Percentiles rank a stretch among this genome's conserved stretches.
These are phyloP conservation scores for Auricularia cornea DNA, from an alignment of 768 basidiomycete genomes.

Conservation along the genomic window DNA sequence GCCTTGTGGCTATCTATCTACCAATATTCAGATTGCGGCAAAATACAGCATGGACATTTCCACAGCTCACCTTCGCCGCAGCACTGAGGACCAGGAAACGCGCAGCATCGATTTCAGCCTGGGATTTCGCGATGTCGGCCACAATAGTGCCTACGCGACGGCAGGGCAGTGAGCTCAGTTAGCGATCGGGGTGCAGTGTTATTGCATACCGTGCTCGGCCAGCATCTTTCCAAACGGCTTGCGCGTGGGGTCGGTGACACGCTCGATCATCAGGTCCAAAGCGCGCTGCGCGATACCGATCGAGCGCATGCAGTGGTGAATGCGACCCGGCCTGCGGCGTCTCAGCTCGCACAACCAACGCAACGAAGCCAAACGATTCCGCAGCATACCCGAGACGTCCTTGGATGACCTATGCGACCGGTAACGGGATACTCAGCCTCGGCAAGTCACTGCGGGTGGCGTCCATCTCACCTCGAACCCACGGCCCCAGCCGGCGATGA, in stretches of 20 bases:
- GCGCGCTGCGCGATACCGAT: conserved; percentile 83
- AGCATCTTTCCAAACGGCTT: conserved; percentile 94
- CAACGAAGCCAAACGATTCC: not conserved
- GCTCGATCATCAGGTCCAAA: conserved; percentile 77
- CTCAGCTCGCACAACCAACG: conserved; percentile 5
- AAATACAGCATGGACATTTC: conserved; percentile 1
- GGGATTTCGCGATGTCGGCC: conserved; percentile 82
- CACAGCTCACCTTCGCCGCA: conserved; percentile 56
- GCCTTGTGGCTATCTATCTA: conserved; percentile 87
- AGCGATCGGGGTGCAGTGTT: not conserved
- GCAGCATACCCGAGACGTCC: conserved; percentile 75
- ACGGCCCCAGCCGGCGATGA: conserved; percentile 87
- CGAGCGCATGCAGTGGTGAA: conserved; percentile 97
- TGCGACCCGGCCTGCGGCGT: conserved; percentile 70
- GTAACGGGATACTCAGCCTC: not conserved
- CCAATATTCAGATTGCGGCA: not conserved
- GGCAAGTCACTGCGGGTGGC: conserved; percentile 3
- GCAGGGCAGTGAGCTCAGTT: conserved; percentile 1
- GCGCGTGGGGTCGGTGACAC: conserved; percentile 84
- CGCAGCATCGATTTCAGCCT: conserved; percentile 87
- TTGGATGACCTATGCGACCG: conserved; percentile 95
- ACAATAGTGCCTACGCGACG: conserved; percentile 63
- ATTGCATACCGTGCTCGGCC: conserved; percentile 73
- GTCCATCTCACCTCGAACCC: conserved; percentile 70
- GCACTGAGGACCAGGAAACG: conserved; percentile 87